Conservation (phyloP, 805 yeast species). For the Lachancea sp. region DNA sequence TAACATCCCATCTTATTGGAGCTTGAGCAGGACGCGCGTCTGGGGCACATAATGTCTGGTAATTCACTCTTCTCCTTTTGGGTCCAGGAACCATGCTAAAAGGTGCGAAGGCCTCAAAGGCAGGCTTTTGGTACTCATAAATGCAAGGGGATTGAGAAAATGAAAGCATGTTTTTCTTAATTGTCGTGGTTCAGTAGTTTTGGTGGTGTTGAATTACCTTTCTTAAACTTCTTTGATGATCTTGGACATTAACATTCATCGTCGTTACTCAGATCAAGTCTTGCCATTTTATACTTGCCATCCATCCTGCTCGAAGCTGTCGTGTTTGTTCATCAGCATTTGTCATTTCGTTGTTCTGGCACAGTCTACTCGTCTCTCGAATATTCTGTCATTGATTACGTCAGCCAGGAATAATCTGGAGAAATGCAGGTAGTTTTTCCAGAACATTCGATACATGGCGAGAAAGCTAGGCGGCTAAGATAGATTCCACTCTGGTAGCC, state of each 20-base stretch:
- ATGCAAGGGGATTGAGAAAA: constrained; percentile 21
- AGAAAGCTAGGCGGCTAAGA: neutral
- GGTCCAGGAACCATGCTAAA: constrained; percentile 11
- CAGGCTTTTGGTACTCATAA: constrained; percentile 21
- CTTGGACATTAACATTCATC: neutral
- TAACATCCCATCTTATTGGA: constrained; percentile 11
- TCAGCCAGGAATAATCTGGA: neutral
- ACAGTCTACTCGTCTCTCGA: neutral
- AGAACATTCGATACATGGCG: neutral
- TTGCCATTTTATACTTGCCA: neutral
- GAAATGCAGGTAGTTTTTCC: neutral
- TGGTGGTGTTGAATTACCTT: neutral
- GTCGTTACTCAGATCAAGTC: neutral
- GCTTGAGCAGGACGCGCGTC: neutral
- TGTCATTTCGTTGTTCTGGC: constrained; percentile 2
- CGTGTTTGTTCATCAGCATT: neutral
- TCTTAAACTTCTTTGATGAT: neutral
- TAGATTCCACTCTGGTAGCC: too few relatives aligned
- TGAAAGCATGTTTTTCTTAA: constrained; percentile 15
- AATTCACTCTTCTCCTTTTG: constrained; percentile 10
- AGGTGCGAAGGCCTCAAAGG: constrained; percentile 8
- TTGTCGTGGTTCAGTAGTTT: neutral
- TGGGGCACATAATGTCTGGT: neutral
- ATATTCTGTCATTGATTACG: constrained; percentile 4
- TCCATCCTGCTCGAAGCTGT: too few relatives aligned